Base-by-base conservation (phyloP, 2,329 filamentous ascomycete species). In the Trichoderma brevicompactum region DNA sequence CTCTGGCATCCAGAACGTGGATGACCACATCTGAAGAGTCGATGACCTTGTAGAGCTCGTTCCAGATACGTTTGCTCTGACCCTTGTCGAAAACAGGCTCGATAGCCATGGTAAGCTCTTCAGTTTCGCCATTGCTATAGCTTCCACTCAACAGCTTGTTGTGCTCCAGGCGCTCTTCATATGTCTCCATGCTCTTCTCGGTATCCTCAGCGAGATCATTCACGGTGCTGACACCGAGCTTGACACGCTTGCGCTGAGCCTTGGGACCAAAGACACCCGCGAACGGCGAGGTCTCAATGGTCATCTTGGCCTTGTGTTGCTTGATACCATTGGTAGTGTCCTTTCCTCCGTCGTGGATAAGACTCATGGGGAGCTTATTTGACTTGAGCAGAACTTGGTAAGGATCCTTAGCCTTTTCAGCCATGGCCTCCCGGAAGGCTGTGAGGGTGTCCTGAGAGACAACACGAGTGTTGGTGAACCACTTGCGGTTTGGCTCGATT, bases 21-120 rank as follows among this genome's bases (percentile, higher is more conserved):
- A 99, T 90, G 52, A 99, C 88, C 41, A 99, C 94, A 78, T 99
- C 95, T 9, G 91, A 95, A 3, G 92, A 96, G 79, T 97, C 94
- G 68, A 97, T 95, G 73, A 95, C 93, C 79, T 96, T 96, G 83
- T 95, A 89, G 7, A 98, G 81, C 76, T 99, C 94, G 79, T 98
- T 98, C 94, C 92, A 97, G 71, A 97, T 97, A 70, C 95, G 86
- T 79, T 97, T 97, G 74, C 90, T 94, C 77, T 97, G 94, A 17
- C 95, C 95, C 80, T 98, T 98, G 71, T 86, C 90, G 79, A 98
- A 98, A 66, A 98, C 92, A 44, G 94, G 89, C 75, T 94, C 92
- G 70, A 88, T 85, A n/a, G 91, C 88, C 72, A 87, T 86, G 7
- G 87, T 83, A 13, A 79, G 52, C 1, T 71, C 70, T 43, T 81